A percentile compares a stretch with the other conserved stretches of the same genome.
phyloP scores from a whole-genome alignment of 164 flowering plant genomes.

The Vitis rotundifolia region DNA sequence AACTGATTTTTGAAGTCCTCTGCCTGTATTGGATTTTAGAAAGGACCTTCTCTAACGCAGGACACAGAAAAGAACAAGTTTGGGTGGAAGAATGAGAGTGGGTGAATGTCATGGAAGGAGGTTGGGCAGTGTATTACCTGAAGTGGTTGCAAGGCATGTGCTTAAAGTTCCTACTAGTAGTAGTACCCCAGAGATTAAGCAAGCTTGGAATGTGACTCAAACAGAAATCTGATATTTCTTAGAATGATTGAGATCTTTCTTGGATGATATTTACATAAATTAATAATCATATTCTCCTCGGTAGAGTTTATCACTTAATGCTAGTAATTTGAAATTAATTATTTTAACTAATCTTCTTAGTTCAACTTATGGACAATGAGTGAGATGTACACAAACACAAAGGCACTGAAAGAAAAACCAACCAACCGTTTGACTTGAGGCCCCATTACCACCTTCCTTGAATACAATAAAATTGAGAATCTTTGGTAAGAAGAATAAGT shows the following conservation, averaged over 20 bases:
- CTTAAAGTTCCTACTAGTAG: not conserved
- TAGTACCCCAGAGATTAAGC: not conserved
- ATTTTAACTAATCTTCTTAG: not conserved
- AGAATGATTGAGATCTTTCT: too few species aligned
- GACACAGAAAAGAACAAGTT: not conserved
- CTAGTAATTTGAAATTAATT: not conserved
- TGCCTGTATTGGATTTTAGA: not conserved
- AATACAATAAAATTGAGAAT: conserved; percentile 21
- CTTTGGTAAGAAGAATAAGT: conserved; percentile 24
- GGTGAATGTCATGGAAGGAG: not conserved
- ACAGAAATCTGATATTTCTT: not conserved
- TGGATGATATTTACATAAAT: too few species aligned
- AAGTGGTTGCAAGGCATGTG: not conserved
- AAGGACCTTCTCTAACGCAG: not conserved
- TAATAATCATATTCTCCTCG: too few species aligned
- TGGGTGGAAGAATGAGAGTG: not conserved
- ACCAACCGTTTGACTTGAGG: conserved; percentile 43
- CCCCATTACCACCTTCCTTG: conserved; percentile 17
- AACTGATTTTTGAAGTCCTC: not conserved
- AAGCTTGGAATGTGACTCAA: not conserved
- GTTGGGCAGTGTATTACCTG: not conserved
- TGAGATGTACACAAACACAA: conserved; percentile 9
- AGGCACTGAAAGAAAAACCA: conserved; percentile 32
- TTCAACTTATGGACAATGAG: not conserved
- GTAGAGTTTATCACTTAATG: not conserved